Base-by-base conservation (phyloP, 1,284 basidiomycete genomes). In the Moniliella sp. region DNA sequence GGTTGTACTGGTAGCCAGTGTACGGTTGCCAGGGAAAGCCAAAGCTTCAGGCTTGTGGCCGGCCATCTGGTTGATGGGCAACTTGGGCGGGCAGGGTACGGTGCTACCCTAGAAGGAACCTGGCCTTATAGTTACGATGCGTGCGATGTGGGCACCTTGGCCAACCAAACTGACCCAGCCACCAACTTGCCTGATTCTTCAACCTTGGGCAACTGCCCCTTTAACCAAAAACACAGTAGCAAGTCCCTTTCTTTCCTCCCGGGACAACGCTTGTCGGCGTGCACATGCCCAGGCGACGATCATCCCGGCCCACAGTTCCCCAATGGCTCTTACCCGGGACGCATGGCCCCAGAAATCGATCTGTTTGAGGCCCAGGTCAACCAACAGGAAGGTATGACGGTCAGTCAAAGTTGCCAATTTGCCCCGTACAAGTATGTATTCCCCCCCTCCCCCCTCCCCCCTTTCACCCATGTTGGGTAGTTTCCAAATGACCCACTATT, bases 241-340 rank as follows among this genome's bases (percentile, higher is more conserved):
- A 42, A 55, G 16, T 43, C 48, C n/a, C 45, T 67, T 9, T 64
- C 62, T 12, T 43, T 48, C 27, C 21, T 34, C 59, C 43, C 67
- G 61, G 44, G 64, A 7, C 62, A 76, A 69, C 7, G 72, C 66
- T 32, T 69, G 64, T 74, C 13, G 68, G n/a, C 1, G 63, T 73
- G 71, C 52, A 71, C 70, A 2, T 72, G 70, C 39, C 50, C n/a
- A n/a, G n/a, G n/a, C 42, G 26, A 27, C 15, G 32, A 33, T 26
- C 31, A 32, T 32, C 31, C 31, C 14, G 31, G 31, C 11, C 31
- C 31, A 15, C 61, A 67, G 25, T 65, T 66, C 23, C 33, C 61
- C 0, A 68, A 74, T 44, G 80, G 79, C 11, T 70, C 73, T 1
- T 78, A 69, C 47, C 71, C 75, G 2, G 83, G 73, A 34, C 50